phyloP scores from a whole-genome alignment of 148 eudicot species.

The Diospyros kaki region DNA sequence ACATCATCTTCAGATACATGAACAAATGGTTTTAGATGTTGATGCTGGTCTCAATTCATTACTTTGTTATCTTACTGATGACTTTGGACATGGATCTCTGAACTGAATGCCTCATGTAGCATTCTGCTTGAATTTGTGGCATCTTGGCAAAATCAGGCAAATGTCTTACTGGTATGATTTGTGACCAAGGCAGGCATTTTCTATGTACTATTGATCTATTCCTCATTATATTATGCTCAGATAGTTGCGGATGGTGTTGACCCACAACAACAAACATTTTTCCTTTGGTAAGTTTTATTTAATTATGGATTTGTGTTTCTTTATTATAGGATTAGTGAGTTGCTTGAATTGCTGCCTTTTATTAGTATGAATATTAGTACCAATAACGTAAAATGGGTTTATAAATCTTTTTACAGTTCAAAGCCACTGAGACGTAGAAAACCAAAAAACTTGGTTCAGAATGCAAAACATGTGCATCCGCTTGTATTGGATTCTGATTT shows the following conservation, averaged over 20 bases:
- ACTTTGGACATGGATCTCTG: not conserved
- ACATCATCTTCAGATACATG: not conserved
- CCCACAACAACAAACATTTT: conserved; percentile 69
- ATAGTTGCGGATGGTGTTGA: conserved; percentile 68
- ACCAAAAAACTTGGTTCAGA: conserved; percentile 29
- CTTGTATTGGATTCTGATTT: conserved; percentile 51
- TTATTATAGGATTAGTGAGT: not conserved
- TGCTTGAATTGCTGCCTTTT: not conserved
- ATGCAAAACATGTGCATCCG: conserved; percentile 50
- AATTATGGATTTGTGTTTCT: not conserved
- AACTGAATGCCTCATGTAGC: not conserved
- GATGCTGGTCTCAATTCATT: not conserved
- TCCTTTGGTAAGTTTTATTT: conserved; percentile 47
- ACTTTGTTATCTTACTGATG: not conserved
- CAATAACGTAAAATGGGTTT: conserved; percentile 6
- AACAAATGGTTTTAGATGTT: not conserved
- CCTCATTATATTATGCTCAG: conserved; percentile 28
- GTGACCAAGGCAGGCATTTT: not conserved
- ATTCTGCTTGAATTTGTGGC: not conserved
- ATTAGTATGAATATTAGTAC: not conserved
- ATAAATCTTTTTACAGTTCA: conserved; percentile 37
- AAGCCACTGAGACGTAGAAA: conserved; percentile 59
- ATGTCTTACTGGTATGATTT: not conserved
- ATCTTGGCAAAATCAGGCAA: too few relatives aligned
- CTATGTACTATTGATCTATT: not conserved